These are phyloP conservation scores for Loxodes magnus DNA, from an alignment of 73 alveolate species.

Conservation along the genomic window DNA sequence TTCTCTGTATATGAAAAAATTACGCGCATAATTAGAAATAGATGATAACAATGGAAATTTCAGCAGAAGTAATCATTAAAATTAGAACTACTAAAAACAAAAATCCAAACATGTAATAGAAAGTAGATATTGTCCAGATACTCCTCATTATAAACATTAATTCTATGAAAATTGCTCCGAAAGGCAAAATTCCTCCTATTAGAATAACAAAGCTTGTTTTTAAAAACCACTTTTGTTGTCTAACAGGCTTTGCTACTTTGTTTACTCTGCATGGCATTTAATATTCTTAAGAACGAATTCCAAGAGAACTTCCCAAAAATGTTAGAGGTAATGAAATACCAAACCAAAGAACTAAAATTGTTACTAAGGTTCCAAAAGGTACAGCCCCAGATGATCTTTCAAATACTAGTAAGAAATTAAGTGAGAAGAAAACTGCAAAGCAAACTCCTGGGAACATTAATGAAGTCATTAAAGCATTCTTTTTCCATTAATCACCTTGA, in stretches of 20 bases:
- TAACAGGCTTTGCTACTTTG: conserved; percentile 12
- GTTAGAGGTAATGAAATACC: conserved; percentile 21
- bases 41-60: conserved; percentile 20
- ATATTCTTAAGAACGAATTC: conserved; percentile 9
- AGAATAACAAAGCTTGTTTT: conserved; percentile 10
- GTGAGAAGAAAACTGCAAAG: conserved; percentile 3
- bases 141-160: conserved; percentile 17
- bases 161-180: conserved; percentile 17
- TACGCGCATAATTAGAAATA: conserved; percentile 10
- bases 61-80: conserved; percentile 26
- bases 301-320: conserved; percentile 15
- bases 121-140: conserved; percentile 24
- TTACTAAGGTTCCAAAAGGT: conserved; percentile 10
- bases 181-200: conserved; percentile 28
- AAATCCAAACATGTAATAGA: conserved; percentile 26
- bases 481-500: conserved; percentile 23
- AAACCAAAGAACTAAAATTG: conserved; percentile 10
- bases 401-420: conserved; percentile 4
- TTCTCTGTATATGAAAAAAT: conserved; percentile 9
- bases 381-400: conserved; percentile 27
- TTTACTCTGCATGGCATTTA: conserved; percentile 23
- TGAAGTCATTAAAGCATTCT: conserved; percentile 10
- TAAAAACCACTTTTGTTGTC: not conserved
- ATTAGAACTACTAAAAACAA: conserved; percentile 12
- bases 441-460: conserved; percentile 26